A percentile compares a stretch with the other conserved stretches of the same genome.
Evolutionary conservation across 2,329 filamentous ascomycete genomes (phyloP).

Genomic region (Penicillium janthinellum): DNA sequence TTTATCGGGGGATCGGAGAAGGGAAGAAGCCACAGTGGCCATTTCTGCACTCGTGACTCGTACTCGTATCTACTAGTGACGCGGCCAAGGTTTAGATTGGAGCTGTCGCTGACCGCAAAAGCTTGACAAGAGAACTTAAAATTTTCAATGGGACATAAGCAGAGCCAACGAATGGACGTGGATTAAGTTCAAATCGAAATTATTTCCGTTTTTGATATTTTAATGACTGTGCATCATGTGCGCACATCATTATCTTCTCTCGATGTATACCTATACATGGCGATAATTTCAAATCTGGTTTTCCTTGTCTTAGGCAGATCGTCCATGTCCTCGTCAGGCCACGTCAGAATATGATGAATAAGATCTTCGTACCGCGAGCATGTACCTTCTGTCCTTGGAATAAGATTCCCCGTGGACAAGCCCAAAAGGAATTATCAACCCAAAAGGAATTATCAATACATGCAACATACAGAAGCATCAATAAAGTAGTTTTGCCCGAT

Average conservation of each 20-base stretch:
- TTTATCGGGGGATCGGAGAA: constrained; percentile 4
- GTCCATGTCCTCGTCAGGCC: neutral
- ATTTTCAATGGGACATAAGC: constrained; percentile 1
- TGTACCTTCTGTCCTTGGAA: neutral
- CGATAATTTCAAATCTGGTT: constrained; percentile 1
- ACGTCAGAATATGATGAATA: neutral
- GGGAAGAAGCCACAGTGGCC: constrained; percentile 22
- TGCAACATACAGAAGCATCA: neutral
- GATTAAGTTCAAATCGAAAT: neutral
- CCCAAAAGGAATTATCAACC: neutral
- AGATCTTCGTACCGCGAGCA: neutral
- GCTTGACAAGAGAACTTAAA: constrained; percentile 17
- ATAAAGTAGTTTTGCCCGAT: neutral
- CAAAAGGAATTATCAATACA: neutral
- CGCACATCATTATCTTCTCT: neutral
- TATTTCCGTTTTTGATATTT: neutral
- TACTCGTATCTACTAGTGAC: constrained; percentile 25
- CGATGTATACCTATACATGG: neutral
- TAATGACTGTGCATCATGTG: neutral
- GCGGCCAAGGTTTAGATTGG: constrained; percentile 19
- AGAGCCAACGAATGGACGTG: neutral
- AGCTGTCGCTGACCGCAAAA: constrained; percentile 20
- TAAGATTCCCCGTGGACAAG: neutral
- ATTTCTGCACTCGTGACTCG: constrained; percentile 23
- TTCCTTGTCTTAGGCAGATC: neutral